These are phyloP conservation scores for Sordariomycetes sp. DNA, from an alignment of 2,329 filamentous ascomycete species.

Conservation along the genomic window DNA sequence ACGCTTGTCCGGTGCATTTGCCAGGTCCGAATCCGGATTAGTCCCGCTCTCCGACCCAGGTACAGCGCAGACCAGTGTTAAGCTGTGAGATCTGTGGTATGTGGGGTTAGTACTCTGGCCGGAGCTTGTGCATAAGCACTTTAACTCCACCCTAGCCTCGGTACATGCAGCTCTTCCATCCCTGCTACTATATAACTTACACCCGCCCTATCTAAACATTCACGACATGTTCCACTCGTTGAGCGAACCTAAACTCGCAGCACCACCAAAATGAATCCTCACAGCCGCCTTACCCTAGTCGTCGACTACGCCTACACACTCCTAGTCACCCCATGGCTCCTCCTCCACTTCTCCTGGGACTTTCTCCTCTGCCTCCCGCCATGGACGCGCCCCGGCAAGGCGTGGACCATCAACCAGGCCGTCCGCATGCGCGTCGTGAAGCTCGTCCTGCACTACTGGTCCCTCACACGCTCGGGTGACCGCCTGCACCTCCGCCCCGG, in stretches of 20 bases:
- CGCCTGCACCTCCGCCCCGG: constrained; percentile 7
- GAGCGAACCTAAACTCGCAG: not conserved
- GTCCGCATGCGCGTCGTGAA: not conserved
- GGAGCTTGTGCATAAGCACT: not conserved
- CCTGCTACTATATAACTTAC: not conserved
- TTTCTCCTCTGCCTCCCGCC: not conserved
- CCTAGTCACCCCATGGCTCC: not conserved
- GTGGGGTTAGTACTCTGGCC: not conserved
- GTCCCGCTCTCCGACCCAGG: not conserved
- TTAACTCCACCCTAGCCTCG: not conserved
- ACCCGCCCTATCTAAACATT: not conserved
- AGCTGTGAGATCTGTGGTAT: not conserved
- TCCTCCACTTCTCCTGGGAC: not conserved
- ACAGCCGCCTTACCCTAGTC: not conserved
- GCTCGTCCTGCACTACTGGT: not conserved
- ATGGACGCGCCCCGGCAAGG: not conserved
- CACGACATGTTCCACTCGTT: not conserved
- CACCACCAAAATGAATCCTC: not conserved
- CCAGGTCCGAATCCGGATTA: not conserved
- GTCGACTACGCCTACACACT: not conserved
- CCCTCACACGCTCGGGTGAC: not conserved
- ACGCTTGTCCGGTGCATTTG: not conserved
- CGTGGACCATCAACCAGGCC: not conserved
- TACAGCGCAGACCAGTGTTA: not conserved
- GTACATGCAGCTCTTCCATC: not conserved